phyloP scores from a whole-genome alignment of 2,329 filamentous ascomycete species.

The Gaeumannomyces sp. region DNA sequence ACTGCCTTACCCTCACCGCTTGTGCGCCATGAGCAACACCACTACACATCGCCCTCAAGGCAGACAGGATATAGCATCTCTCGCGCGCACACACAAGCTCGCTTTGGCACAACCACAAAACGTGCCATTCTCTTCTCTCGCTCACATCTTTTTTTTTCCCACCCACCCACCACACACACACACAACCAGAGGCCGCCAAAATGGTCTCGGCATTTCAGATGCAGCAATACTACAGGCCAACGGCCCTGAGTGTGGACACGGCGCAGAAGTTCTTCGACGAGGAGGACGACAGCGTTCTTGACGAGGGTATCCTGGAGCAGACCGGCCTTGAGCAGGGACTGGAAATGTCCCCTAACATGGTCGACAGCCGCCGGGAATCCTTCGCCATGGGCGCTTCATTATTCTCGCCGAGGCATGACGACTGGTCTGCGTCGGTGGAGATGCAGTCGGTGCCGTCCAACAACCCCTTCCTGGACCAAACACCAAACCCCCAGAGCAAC shows the following conservation, averaged over 20 bases:
- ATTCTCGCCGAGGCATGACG: conserved; percentile 60
- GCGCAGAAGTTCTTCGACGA: conserved; percentile 54
- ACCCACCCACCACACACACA: neutral
- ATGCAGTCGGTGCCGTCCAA: conserved; percentile 59
- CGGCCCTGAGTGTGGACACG: conserved; percentile 48
- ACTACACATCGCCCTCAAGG: conserved; percentile 1
- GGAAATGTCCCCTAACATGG: conserved; percentile 58
- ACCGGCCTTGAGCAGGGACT: conserved; percentile 53
- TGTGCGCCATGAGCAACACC: neutral
- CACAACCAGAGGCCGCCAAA: conserved; percentile 17
- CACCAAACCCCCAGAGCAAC: conserved; percentile 43
- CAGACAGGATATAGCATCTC: conserved; percentile 2
- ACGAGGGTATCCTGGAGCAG: conserved; percentile 56
- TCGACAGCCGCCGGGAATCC: conserved; percentile 56
- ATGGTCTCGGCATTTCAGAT: conserved; percentile 49
- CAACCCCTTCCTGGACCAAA: conserved; percentile 56
- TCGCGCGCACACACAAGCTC: conserved; percentile 3
- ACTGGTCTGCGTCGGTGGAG: conserved; percentile 54
- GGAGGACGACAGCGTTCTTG: conserved; percentile 53
- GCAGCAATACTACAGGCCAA: conserved; percentile 45
- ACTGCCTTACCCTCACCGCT: conserved; percentile 4
- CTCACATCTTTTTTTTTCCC: no score
- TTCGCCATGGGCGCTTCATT: conserved; percentile 52
- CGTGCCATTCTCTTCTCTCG: no score
- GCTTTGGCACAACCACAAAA: neutral